Conservation (phyloP, 306 rosid genomes). For the Cajanus cajan region DNA sequence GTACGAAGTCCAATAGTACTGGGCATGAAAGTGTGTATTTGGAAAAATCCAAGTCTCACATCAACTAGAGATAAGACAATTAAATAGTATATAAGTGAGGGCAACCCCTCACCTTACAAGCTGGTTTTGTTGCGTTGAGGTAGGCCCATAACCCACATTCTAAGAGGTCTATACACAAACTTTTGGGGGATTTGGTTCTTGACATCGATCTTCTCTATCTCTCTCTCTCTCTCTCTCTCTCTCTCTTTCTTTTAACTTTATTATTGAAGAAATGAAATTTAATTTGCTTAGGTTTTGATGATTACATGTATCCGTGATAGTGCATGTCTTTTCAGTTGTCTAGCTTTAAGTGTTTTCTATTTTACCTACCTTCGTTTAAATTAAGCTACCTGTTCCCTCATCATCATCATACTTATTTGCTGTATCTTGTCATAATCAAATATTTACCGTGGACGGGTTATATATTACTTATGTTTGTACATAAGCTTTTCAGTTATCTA, state of each 20-base stretch:
- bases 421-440: constrained; percentile 8
- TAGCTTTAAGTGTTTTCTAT: neutral
- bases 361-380: neutral
- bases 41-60: no score
- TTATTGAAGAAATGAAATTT: neutral
- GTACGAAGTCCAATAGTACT: no score
- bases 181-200: constrained; percentile 9
- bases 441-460: neutral
- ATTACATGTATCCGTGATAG: constrained; percentile 1
- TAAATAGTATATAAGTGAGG: no score
- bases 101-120: no score
- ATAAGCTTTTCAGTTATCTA: constrained; percentile 12
- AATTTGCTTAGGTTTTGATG: neutral
- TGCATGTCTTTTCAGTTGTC: neutral
- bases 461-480: constrained; percentile 13
- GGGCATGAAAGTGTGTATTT: no score
- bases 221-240: no score
- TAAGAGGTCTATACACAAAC: no score
- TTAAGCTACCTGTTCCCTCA: neutral
- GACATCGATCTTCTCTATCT: neutral
- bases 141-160: no score
- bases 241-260: neutral
- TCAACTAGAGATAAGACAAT: no score
- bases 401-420: neutral
- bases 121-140: no score